Conservation (phyloP, 2,329 filamentous ascomycete genomes). For the Pleoardoris graminearum region DNA sequence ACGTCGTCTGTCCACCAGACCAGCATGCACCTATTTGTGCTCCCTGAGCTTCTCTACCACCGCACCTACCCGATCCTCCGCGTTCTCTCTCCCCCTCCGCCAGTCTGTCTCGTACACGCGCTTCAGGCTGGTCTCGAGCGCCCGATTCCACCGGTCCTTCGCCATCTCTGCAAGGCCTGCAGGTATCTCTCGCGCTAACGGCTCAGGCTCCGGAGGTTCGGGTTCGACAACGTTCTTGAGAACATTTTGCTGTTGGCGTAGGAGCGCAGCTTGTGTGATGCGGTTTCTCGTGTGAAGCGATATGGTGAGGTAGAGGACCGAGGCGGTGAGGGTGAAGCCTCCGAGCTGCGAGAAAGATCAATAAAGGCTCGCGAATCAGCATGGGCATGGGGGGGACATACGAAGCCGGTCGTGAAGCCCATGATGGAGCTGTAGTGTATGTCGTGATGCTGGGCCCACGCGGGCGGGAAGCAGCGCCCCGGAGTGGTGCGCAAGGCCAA, state of each 20-base stretch:
- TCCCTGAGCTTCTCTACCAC: slow-evolving; percentile 42
- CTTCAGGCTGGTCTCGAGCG: slow-evolving; percentile 50
- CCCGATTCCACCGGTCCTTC: slow-evolving; percentile 56
- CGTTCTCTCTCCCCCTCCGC: slow-evolving; percentile 45
- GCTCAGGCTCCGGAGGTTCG: slow-evolving; percentile 44
- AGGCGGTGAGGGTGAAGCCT: slow-evolving; percentile 55
- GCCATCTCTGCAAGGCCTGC: slow-evolving; percentile 51
- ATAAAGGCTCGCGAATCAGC: slow-evolving; percentile 5
- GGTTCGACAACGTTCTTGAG: slow-evolving; percentile 52
- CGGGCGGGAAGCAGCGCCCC: neutral
- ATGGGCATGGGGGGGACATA: slow-evolving; percentile 28
- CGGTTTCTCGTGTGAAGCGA: slow-evolving; percentile 53
- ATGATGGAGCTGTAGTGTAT: slow-evolving; percentile 33
- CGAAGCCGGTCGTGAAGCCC: slow-evolving; percentile 58
- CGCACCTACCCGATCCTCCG: slow-evolving; percentile 46
- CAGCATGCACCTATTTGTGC: slow-evolving; percentile 25
- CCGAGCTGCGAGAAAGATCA: slow-evolving; percentile 46
- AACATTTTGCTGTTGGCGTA: slow-evolving; percentile 51
- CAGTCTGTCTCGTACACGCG: slow-evolving; percentile 52
- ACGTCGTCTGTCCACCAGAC: neutral
- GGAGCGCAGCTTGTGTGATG: slow-evolving; percentile 49
- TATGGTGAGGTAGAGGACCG: slow-evolving; percentile 46
- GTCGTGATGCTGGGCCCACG: neutral
- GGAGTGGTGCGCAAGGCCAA: neutral
- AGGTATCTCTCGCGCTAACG: slow-evolving; percentile 43